Percentiles rank a stretch among this genome's conserved stretches.
Evolutionary conservation across 441 rosid species (phyloP).

Genomic region (Euphorbia celastroides): DNA sequence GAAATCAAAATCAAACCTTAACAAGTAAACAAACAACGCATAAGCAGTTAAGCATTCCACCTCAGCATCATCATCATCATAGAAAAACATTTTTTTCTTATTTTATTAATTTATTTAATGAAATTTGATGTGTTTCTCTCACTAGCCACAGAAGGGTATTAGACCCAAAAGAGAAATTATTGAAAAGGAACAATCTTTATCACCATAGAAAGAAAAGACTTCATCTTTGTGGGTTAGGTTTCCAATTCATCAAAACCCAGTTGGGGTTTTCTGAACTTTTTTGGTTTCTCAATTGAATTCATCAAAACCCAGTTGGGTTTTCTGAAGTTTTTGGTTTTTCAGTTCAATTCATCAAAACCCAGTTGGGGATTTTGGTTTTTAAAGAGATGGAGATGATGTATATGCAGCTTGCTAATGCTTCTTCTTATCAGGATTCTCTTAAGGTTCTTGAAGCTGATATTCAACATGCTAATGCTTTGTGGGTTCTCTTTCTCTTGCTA

Average conservation of each 20-base stretch:
- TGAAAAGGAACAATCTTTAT: conserved; percentile 8
- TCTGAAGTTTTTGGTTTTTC: too few relatives aligned
- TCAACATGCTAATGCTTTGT: conserved; percentile 55
- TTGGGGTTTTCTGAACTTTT: background rate
- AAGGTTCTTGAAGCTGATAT: conserved; percentile 47
- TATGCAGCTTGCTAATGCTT: conserved; percentile 59
- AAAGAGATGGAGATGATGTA: conserved; percentile 53
- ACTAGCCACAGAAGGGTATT: conserved; percentile 16
- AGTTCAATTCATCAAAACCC: too few relatives aligned
- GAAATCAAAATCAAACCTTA: background rate
- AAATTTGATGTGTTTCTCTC: background rate
- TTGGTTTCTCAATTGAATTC: too few relatives aligned
- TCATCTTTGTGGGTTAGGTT: conserved; percentile 22
- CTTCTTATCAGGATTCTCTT: conserved; percentile 45
- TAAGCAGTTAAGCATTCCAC: background rate
- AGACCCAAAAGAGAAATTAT: background rate
- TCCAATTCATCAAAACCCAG: background rate
- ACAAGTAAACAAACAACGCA: conserved; percentile 6
- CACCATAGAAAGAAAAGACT: conserved; percentile 4
- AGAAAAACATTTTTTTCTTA: conserved; percentile 4
- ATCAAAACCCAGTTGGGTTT: too few relatives aligned
- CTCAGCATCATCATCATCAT: background rate
- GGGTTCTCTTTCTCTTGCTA: conserved; percentile 21
- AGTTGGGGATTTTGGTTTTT: too few relatives aligned
- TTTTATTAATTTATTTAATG: background rate